Conservation (phyloP, 1,284 basidiomycete genomes). For the Ustilago crameri region DNA sequence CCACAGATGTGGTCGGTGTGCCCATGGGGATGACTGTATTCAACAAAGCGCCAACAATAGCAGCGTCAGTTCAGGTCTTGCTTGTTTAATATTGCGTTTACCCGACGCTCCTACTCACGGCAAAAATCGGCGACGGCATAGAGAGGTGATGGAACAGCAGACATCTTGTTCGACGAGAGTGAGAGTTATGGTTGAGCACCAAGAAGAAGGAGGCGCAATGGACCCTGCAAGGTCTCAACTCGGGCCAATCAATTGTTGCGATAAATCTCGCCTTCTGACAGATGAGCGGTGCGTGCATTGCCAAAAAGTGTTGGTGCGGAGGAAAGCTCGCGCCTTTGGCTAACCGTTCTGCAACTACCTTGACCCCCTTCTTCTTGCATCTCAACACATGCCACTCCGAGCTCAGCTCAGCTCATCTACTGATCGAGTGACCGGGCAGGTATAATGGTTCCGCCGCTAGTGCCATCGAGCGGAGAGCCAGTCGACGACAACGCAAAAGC, state of each 20-base stretch:
- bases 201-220: background rate
- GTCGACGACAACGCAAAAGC: constrained; percentile 8
- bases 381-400: too few species aligned
- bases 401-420: background rate
- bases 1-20: constrained; percentile 63
- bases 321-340: constrained; percentile 3
- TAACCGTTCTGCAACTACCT: constrained; percentile 8
- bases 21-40: constrained; percentile 65
- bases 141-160: constrained; percentile 22
- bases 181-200: background rate
- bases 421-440: constrained; percentile 1
- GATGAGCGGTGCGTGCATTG: constrained; percentile 14
- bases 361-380: background rate
- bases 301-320: constrained; percentile 38
- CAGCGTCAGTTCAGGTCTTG: background rate
- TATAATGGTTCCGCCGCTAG: constrained; percentile 18
- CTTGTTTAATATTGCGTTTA: too few species aligned
- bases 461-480: constrained; percentile 2
- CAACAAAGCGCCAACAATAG: background rate
- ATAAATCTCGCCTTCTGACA: background rate
- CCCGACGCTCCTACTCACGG: constrained; percentile 24
- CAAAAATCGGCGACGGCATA: constrained; percentile 61
- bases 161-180: constrained; percentile 8
- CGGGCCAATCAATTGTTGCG: background rate
- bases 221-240: background rate